Conservation (phyloP, 2,329 filamentous ascomycete species). For the Apiospora arundinis region DNA sequence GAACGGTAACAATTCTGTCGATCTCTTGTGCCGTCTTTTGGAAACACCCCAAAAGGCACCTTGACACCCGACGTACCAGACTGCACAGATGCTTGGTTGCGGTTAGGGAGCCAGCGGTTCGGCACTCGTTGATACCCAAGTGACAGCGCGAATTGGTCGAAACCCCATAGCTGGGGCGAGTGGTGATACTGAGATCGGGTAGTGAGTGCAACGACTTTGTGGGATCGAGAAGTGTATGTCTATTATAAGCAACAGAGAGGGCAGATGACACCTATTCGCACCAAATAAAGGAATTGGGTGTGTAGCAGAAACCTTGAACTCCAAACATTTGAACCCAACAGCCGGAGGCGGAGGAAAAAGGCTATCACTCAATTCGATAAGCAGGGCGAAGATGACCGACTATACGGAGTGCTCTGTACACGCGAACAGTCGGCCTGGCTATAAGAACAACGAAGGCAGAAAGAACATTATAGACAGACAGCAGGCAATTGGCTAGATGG, state of each 20-base stretch:
- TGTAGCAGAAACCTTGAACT: background rate
- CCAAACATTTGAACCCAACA: slow-evolving; percentile 11
- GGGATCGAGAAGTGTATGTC: slow-evolving; percentile 10
- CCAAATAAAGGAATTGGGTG: background rate
- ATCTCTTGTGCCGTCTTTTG: background rate
- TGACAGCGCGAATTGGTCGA: background rate
- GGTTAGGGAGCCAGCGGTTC: background rate
- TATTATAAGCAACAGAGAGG: slow-evolving; percentile 15
- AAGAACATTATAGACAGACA: background rate
- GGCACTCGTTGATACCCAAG: slow-evolving; percentile 11
- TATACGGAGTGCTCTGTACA: no score
- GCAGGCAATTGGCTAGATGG: background rate
- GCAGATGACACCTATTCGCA: background rate
- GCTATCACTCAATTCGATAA: slow-evolving; percentile 1
- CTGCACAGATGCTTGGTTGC: background rate
- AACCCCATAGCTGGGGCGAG: background rate
- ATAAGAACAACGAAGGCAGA: background rate
- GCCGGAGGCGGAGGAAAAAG: slow-evolving; percentile 3
- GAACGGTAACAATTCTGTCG: background rate
- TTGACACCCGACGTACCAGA: slow-evolving; percentile 15
- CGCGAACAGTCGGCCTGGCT: background rate
- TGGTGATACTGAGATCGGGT: background rate
- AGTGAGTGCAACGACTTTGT: background rate
- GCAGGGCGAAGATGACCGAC: background rate
- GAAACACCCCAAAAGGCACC: background rate